Evolutionary conservation across 2,329 filamentous ascomycete genomes (phyloP).

Genomic region (Cytospora piceae): DNA sequence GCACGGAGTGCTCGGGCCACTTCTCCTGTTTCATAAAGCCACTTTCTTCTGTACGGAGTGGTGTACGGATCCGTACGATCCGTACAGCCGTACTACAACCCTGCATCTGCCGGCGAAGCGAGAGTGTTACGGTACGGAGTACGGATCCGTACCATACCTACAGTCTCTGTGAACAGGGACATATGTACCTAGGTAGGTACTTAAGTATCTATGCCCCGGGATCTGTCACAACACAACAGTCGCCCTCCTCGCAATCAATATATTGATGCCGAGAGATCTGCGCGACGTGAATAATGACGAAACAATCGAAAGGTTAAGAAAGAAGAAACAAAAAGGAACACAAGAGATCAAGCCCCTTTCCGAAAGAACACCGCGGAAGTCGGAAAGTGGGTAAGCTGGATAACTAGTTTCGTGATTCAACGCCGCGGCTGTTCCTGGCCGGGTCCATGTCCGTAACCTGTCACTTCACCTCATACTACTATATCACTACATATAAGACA

Average conservation of each 20-base stretch:
- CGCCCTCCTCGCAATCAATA: neutral
- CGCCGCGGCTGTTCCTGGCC: constrained; percentile 22
- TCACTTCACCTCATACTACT: constrained; percentile 8
- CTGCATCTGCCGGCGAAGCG: neutral
- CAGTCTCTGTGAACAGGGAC: neutral
- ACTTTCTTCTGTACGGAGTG: neutral
- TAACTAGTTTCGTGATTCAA: constrained; percentile 25
- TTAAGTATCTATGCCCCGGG: neutral
- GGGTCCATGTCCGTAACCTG: constrained; percentile 7
- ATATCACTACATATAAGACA: neutral
- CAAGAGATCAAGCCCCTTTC: neutral
- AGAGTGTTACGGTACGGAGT: neutral
- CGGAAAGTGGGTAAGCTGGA: constrained; percentile 7
- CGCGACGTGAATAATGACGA: neutral
- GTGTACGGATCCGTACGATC: too few species aligned
- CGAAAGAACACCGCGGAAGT: constrained; percentile 2
- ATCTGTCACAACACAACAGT: neutral
- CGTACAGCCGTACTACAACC: too few species aligned
- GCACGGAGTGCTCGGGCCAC: constrained; percentile 14
- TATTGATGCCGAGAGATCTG: neutral
- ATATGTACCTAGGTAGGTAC: neutral
- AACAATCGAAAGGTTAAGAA: neutral
- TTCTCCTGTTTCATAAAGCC: constrained; percentile 24
- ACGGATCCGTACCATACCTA: neutral
- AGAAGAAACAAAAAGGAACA: neutral